Percentiles rank a stretch among this genome's conserved stretches.
Conservation (phyloP, 805 yeast species). For the Torulaspora franciscae region DNA sequence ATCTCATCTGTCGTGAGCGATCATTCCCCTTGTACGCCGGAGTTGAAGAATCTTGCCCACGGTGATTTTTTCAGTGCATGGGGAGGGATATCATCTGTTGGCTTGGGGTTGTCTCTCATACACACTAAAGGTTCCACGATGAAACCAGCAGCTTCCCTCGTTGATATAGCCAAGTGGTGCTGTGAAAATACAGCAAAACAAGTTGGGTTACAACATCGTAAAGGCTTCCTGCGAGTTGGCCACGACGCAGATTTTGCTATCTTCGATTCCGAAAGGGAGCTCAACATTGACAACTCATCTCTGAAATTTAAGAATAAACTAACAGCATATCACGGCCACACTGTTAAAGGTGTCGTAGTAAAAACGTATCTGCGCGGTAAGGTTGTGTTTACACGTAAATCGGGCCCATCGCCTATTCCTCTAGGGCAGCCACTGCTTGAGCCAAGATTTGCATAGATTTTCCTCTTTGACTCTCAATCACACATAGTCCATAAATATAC, state of each 20-base stretch:
- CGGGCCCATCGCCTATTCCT: constrained; percentile 53
- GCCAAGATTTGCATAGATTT: constrained; percentile 40
- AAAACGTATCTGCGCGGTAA: constrained; percentile 79
- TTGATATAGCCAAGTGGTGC: constrained; percentile 76
- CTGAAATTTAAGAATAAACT: constrained; percentile 79
- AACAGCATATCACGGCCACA: constrained; percentile 77
- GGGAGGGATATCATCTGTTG: constrained; percentile 96
- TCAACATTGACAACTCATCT: constrained; percentile 47
- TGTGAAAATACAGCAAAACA: constrained; percentile 78
- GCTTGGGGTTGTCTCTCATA: constrained; percentile 78
- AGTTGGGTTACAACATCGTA: constrained; percentile 65
- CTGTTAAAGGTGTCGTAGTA: constrained; percentile 64
- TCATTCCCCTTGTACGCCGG: constrained; percentile 95
- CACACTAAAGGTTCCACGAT: constrained; percentile 65
- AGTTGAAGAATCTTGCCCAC: constrained; percentile 68
- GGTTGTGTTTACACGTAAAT: constrained; percentile 51
- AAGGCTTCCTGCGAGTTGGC: constrained; percentile 71
- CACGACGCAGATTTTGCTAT: constrained; percentile 85
- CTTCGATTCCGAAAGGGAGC: constrained; percentile 59
- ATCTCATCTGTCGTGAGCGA: constrained; percentile 88
- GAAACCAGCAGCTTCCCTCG: constrained; percentile 46
- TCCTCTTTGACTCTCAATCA: not conserved
- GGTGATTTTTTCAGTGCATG: constrained; percentile 92
- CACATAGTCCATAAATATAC: not conserved
- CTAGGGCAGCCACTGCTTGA: constrained; percentile 58